These are phyloP conservation scores for Phenoliferia sp. DNA, from an alignment of 1,284 basidiomycete species.

Conservation along the genomic window DNA sequence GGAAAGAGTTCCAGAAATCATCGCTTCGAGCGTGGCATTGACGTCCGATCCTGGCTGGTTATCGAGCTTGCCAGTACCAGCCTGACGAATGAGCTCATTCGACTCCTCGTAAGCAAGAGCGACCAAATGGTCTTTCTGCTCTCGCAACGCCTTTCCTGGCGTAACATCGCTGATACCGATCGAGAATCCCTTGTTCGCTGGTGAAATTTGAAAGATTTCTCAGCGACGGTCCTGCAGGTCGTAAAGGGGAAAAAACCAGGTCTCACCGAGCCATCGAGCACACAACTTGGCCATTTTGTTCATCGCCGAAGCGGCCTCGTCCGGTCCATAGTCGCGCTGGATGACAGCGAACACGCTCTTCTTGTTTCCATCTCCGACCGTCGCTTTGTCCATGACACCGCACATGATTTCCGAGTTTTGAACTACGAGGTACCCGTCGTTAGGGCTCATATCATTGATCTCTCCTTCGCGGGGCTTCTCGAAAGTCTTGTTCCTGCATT, in stretches of 20 bases:
- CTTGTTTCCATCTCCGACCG: slow-evolving; percentile 97
- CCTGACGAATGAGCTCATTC: slow-evolving; percentile 76
- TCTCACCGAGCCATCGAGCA: slow-evolving; percentile 82
- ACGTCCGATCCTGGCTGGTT: slow-evolving; percentile 96
- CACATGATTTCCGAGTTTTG: slow-evolving; percentile 99
- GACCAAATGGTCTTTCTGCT: slow-evolving; percentile 80
- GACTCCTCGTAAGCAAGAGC: slow-evolving; percentile 86
- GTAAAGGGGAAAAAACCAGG: neutral
- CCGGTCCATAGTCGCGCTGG: slow-evolving; percentile 90
- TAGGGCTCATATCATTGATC: slow-evolving; percentile 66
- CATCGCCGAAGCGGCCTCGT: slow-evolving; percentile 94
- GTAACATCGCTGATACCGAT: slow-evolving; percentile 99
- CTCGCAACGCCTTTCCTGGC: slow-evolving; percentile 75
- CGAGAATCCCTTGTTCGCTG: slow-evolving; percentile 96
- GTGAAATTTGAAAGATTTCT: neutral
- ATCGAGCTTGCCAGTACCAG: slow-evolving; percentile 87
- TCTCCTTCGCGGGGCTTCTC: slow-evolving; percentile 59
- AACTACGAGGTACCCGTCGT: slow-evolving; percentile 96
- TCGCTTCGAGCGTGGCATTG: slow-evolving; percentile 92
- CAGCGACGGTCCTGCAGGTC: neutral
- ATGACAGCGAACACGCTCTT: slow-evolving; percentile 99
- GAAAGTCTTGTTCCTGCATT: slow-evolving; percentile 91
- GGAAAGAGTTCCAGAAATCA: slow-evolving; percentile 88
- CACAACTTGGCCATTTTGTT: slow-evolving; percentile 92
- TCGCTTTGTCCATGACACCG: slow-evolving; percentile 98